A percentile compares a stretch with the other conserved stretches of the same genome.
These are phyloP conservation scores for Fusarium sp. DNA, from an alignment of 2,329 filamentous ascomycete species.

Conservation along the genomic window DNA sequence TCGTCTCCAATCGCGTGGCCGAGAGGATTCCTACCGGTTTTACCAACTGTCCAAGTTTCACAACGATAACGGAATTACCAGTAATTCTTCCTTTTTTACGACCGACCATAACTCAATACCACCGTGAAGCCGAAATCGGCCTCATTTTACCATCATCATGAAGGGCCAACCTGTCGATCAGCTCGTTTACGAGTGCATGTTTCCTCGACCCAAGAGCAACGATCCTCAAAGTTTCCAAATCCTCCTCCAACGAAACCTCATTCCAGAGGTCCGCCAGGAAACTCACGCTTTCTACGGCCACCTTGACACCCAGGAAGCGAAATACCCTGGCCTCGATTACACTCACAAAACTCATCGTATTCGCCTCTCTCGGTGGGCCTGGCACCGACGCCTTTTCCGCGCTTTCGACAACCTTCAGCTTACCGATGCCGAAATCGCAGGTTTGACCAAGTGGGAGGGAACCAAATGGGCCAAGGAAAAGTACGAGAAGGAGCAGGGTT, in stretches of 20 bases:
- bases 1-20: slow-evolving; percentile 38
- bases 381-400: slow-evolving; percentile 80
- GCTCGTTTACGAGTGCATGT: slow-evolving; percentile 79
- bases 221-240: slow-evolving; percentile 79
- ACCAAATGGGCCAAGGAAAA: slow-evolving; percentile 85
- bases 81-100: background rate
- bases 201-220: slow-evolving; percentile 72
- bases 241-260: slow-evolving; percentile 76
- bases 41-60: background rate
- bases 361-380: slow-evolving; percentile 80
- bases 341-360: slow-evolving; percentile 77
- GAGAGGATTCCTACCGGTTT: slow-evolving; percentile 8
- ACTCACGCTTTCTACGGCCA: slow-evolving; percentile 83
- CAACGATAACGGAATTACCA: background rate
- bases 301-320: slow-evolving; percentile 81
- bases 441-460: slow-evolving; percentile 83
- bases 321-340: slow-evolving; percentile 86
- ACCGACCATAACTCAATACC: background rate
- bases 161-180: slow-evolving; percentile 77
- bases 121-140: background rate
- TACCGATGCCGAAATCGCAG: slow-evolving; percentile 75
- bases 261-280: slow-evolving; percentile 82
- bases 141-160: slow-evolving; percentile 61
- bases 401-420: slow-evolving; percentile 77
- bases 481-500: slow-evolving; percentile 79